Evolutionary conservation across 352 stramenopile species (phyloP).

Genomic region (Achlya hypogyna): DNA sequence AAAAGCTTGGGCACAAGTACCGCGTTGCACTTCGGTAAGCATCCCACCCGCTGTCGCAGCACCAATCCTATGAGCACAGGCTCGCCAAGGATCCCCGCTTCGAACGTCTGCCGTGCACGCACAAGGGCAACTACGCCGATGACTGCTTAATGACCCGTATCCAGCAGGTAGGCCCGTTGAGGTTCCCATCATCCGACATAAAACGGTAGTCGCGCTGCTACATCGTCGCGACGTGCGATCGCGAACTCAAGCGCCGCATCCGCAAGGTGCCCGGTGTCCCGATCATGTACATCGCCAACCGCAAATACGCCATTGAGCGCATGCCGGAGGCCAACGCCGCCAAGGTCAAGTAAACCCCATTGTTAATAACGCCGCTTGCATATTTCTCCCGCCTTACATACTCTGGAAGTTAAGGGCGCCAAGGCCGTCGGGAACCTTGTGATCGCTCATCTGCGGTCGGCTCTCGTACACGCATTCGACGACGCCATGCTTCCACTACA

Average conservation of each 20-base stretch:
- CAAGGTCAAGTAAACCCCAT: slow-evolving; percentile 79
- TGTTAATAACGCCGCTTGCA: no score
- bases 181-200: background rate
- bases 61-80: slow-evolving; percentile 18
- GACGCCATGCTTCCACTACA: slow-evolving; percentile 71
- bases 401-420: slow-evolving; percentile 23
- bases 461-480: slow-evolving; percentile 82
- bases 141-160: slow-evolving; percentile 93
- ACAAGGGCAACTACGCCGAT: slow-evolving; percentile 99
- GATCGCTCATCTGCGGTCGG: slow-evolving; percentile 56
- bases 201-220: slow-evolving; percentile 91
- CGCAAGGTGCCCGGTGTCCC: slow-evolving; percentile 99
- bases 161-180: slow-evolving; percentile 45
- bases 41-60: background rate
- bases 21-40: slow-evolving; percentile 65
- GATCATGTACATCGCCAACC: slow-evolving; percentile 99
- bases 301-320: slow-evolving; percentile 98
- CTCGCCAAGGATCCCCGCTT: slow-evolving; percentile 98
- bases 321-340: slow-evolving; percentile 95
- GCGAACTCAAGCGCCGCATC: slow-evolving; percentile 97
- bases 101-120: slow-evolving; percentile 95
- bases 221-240: slow-evolving; percentile 99
- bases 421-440: slow-evolving; percentile 56
- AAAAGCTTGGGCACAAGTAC: slow-evolving; percentile 99
- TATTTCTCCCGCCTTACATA: background rate